Base-by-base conservation (phyloP, 371 early-diverging fungal genomes). In the Haplosporangium sp. region DNA sequence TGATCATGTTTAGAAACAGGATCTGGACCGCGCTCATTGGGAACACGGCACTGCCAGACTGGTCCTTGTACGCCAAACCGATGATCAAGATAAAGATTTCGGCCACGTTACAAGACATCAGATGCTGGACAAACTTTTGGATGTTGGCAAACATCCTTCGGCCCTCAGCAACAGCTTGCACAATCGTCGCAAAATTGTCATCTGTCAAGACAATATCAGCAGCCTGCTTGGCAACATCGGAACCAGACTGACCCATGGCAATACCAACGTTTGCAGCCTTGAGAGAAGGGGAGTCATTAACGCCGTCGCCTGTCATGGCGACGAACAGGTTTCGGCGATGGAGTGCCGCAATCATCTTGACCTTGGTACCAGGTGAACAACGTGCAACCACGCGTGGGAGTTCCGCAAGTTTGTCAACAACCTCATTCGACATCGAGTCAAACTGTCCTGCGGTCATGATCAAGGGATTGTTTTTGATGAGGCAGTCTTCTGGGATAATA, bases 351-450 rank as follows among this genome's bases (percentile, higher is more conserved):
- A 99, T 95, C 86, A 99, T 95, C 84, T 95, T 96, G 63, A 96
- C 90, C 83, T 98, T 98, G 72, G 96, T 96, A 74, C 97, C 95
- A 16, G 99, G 98, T 6, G 92, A 89, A 36, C 95, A 95, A 42
- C 99, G 91, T 0, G 97, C 98, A 86, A 98, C 94, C 10, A 98
- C 96, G 13, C 87, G 83, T 8, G 98, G 97, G 50, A 98, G 92
- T 46, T 94, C 92, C 4, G 74, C 80, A 42, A 95, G 80, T 8
- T 85, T 86, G 45, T 94, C 93, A 20, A 97, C 83, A 37, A 89
- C 84, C 45, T 94, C 94, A 57, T 93, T 94, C 0, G 93, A 83
- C 65, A 96, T 66, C 55, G 90, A 79, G 67, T 96, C 96, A 55
- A 97, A 90, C 69, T 95, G 90, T 59, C 81, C 85, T n/a, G 95